A percentile compares a stretch with the other conserved stretches of the same genome.
phyloP scores from a whole-genome alignment of 441 rosid species.

The Pelargonium australe region DNA sequence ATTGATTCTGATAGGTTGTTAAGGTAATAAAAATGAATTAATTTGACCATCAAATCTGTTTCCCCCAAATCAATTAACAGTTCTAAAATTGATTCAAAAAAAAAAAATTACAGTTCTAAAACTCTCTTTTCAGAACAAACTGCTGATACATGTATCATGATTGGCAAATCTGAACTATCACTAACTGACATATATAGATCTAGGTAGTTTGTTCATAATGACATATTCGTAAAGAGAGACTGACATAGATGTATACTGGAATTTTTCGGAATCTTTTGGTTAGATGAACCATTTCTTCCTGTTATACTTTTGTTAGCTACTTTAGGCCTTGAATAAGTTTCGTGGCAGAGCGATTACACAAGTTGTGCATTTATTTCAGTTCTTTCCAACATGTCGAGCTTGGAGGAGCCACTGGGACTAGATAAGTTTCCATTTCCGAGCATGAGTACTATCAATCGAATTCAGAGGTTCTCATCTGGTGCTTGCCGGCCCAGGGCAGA shows the following conservation, averaged over 20 bases:
- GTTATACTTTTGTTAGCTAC: slow-evolving; percentile 17
- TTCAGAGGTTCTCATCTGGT: slow-evolving; percentile 71
- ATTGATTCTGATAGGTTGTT: too few species aligned
- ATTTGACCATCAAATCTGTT: too few species aligned
- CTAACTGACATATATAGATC: neutral
- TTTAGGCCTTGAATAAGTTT: neutral
- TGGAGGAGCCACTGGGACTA: slow-evolving; percentile 83
- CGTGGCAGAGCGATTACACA: slow-evolving; percentile 17
- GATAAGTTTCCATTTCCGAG: slow-evolving; percentile 63
- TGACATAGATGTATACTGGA: neutral
- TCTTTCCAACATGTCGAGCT: slow-evolving; percentile 67
- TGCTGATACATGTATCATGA: too few species aligned
- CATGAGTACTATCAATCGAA: slow-evolving; percentile 74
- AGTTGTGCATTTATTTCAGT: slow-evolving; percentile 28
- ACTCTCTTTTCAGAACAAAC: too few species aligned
- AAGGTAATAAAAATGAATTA: too few species aligned
- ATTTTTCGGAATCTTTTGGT: neutral
- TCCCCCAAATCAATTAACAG: too few species aligned
- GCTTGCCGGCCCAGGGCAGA: slow-evolving; percentile 64
- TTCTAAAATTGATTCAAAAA: too few species aligned
- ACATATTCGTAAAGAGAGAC: too few species aligned
- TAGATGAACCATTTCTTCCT: slow-evolving; percentile 23
- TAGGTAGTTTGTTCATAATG: too few species aligned
- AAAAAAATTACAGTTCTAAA: too few species aligned
- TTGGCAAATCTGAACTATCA: too few species aligned